Conservation (phyloP, 179 eudicot genomes). For the Heliamphora pulchella region DNA sequence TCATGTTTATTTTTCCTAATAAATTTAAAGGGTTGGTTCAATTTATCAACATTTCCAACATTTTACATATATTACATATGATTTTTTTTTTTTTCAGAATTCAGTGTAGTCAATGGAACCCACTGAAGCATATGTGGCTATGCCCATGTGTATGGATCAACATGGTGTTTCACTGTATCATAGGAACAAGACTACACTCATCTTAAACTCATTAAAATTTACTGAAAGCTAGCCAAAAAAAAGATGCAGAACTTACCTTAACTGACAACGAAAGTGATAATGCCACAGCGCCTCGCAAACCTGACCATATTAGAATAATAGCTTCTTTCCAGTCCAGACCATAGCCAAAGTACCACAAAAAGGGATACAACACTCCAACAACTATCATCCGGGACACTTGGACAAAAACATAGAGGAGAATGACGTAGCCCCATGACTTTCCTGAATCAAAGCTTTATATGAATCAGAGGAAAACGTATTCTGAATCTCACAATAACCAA, state of each 20-base stretch:
- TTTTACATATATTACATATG: too few species aligned
- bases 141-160: background rate
- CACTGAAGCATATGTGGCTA: too few species aligned
- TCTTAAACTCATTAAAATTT: background rate
- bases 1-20: too few species aligned
- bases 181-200: background rate
- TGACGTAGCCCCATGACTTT: slow-evolving; percentile 76
- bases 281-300: slow-evolving; percentile 91
- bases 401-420: slow-evolving; percentile 70
- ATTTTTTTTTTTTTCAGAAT: too few species aligned
- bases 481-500: background rate
- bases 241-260: slow-evolving; percentile 46
- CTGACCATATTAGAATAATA: slow-evolving; percentile 73
- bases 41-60: too few species aligned
- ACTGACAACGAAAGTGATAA: slow-evolving; percentile 84
- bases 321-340: slow-evolving; percentile 99
- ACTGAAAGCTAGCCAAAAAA: background rate
- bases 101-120: too few species aligned
- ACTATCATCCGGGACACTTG: slow-evolving; percentile 66
- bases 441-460: slow-evolving; percentile 28
- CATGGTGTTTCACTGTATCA: background rate
- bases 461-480: background rate
- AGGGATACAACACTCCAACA: slow-evolving; percentile 68
- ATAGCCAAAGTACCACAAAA: slow-evolving; percentile 69
- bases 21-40: too few species aligned